Conservation (phyloP, 805 yeast genomes). For the Schwanniomyces yamadae region DNA sequence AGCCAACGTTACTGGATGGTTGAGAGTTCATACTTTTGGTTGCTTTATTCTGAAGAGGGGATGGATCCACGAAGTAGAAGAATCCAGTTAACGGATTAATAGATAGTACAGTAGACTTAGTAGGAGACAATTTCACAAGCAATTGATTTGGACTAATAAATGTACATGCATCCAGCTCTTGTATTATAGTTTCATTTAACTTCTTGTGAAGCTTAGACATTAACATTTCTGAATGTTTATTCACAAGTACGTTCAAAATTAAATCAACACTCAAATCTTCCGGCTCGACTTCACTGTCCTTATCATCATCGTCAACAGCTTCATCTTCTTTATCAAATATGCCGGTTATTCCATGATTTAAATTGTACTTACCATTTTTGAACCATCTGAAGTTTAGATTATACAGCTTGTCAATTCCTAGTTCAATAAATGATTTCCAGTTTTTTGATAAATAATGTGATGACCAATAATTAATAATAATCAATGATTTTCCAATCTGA, state of each 20-base stretch:
- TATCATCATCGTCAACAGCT: constrained; percentile 20
- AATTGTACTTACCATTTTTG: constrained; percentile 48
- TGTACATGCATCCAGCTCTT: constrained; percentile 11
- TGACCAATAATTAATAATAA: constrained; percentile 65
- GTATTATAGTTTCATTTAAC: constrained; percentile 11
- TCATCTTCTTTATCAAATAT: constrained; percentile 6
- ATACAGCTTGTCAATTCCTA: constrained; percentile 52
- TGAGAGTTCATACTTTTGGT: constrained; percentile 31
- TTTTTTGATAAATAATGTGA: constrained; percentile 42
- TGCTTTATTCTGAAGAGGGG: constrained; percentile 31
- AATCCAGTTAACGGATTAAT: constrained; percentile 41
- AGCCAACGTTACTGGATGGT: constrained; percentile 17
- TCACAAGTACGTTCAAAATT: constrained; percentile 34
- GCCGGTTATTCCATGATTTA: constrained; percentile 14
- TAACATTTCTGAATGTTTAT: constrained; percentile 37
- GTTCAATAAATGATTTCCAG: constrained; percentile 55
- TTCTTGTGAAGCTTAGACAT: constrained; percentile 22
- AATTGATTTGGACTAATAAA: constrained; percentile 34
- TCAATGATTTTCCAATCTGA: constrained; percentile 51
- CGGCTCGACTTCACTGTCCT: constrained; percentile 16
- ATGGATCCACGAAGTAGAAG: constrained; percentile 41
- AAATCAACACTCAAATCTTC: constrained; percentile 36
- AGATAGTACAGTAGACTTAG: constrained; percentile 33
- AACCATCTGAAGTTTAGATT: constrained; percentile 61
- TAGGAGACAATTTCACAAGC: constrained; percentile 29